Percentiles rank a stretch among this genome's conserved stretches.
Conservation (phyloP, 805 yeast genomes). For the Nematodospora valgi region DNA sequence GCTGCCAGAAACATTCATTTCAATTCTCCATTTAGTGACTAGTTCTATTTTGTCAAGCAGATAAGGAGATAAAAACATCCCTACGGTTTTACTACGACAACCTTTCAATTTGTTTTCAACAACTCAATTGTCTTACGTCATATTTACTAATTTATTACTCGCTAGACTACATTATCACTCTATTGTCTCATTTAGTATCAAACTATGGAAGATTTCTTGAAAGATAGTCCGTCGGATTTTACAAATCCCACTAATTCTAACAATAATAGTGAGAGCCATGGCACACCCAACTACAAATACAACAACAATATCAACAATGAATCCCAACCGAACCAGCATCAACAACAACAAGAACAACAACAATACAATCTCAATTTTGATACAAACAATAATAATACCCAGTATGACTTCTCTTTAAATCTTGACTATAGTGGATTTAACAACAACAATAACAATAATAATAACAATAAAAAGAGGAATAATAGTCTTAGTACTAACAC, state of each 20-base stretch:
- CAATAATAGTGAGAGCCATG: neutral
- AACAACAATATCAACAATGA: conserved; percentile 1
- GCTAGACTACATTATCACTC: no score
- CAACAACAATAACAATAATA: neutral
- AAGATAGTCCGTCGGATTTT: conserved; percentile 12
- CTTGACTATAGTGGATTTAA: conserved; percentile 5
- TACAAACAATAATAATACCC: neutral
- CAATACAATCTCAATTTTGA: conserved; percentile 3
- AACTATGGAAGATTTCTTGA: conserved; percentile 12
- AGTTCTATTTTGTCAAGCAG: no score
- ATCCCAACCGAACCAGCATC: conserved; percentile 1
- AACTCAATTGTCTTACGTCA: neutral
- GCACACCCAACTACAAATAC: conserved; percentile 7
- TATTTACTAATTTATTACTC: no score
- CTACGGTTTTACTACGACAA: no score
- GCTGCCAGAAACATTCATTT: no score
- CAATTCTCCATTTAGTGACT: no score
- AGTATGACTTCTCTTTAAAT: conserved; percentile 7
- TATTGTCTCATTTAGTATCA: neutral
- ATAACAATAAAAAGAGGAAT: neutral
- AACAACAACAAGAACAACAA: neutral
- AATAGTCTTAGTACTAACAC: neutral
- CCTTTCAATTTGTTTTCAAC: no score
- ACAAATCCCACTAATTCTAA: neutral
- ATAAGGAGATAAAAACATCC: neutral